Conservation (phyloP, 441 rosid genomes). For the Erysimum pusillum region DNA sequence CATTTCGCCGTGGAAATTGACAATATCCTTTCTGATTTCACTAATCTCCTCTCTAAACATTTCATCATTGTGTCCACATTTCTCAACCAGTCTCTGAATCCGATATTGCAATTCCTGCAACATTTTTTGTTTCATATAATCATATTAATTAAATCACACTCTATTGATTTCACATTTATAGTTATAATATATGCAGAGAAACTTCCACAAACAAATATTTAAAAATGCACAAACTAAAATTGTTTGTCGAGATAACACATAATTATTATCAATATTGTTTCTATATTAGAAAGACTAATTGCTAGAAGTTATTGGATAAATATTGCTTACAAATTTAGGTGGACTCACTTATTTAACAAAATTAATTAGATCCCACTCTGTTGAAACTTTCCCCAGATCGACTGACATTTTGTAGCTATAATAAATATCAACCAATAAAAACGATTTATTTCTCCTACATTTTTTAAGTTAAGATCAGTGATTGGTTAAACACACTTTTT, state of each 20-base stretch:
- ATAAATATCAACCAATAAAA: slow-evolving; percentile 18
- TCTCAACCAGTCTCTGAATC: slow-evolving; percentile 55
- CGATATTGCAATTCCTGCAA: slow-evolving; percentile 74
- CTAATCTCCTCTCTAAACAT: slow-evolving; percentile 58
- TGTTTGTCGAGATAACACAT: not conserved
- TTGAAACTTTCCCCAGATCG: not conserved
- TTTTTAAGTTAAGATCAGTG: slow-evolving; percentile 3
- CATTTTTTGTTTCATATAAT: no score
- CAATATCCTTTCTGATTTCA: slow-evolving; percentile 66
- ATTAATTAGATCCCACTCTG: not conserved
- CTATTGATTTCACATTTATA: not conserved
- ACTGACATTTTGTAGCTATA: slow-evolving; percentile 21
- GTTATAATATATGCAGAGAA: not conserved
- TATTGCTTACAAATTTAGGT: not conserved
- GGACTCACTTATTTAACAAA: not conserved
- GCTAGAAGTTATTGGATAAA: not conserved
- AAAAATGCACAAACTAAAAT: not conserved
- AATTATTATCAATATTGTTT: not conserved
- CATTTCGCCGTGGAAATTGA: slow-evolving; percentile 93
- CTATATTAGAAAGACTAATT: not conserved
- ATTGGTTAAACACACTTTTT: slow-evolving; percentile 1
- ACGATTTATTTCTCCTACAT: not conserved
- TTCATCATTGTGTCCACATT: slow-evolving; percentile 54
- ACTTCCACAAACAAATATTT: not conserved
- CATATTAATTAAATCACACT: not conserved